Evolutionary conservation across 768 basidiomycete genomes (phyloP), one percentile per base, ranked within the genome.

Genomic region (Tricholoma saponaceum): DNA sequence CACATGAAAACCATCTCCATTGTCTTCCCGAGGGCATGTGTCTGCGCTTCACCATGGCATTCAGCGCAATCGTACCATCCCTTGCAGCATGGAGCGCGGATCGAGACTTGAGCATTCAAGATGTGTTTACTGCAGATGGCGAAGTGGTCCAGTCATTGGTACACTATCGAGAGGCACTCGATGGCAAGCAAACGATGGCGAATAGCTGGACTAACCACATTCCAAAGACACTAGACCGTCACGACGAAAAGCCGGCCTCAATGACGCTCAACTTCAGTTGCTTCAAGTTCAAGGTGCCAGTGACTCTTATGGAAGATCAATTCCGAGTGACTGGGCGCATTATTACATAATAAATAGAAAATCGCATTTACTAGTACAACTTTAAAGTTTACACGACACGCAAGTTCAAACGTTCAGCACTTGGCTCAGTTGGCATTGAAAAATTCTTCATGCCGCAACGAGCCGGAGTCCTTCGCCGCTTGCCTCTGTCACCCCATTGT

Each of bases 51-150:
- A 0, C 84, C 91, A 68, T 99, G 96, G 70, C 97, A 99, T 75
- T 98, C 88, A 2, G 95, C 77, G 67, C 96, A 98, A 77, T 99
- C 97, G 68, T 84, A 98, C 95, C 96, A 99, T 65, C 87, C 89
- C 71, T 92, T 90, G 84, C 97, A 98, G 74, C 97, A 98, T 3
- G 95, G 95, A 4, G 96, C 93, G 25, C 96, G 89, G 64, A 99
- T 92, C 35, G 95, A 83, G 22, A 97, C 97, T 74, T 98, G 96
- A 0, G 92, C 92, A 73, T 99, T 99, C 51, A 99, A 76, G 60
- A 99, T 82, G 68, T 98, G 97, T 80, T 96, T 96, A 76, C 95
- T 97, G 73, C 59, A 60, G 51, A 51, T 47, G 59, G 58, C 55
- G 58, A 65, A 62, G 52, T 41, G 56, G 41, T 56, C 60, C 56